These are phyloP conservation scores for Zasmidium cellare DNA, from an alignment of 2,329 filamentous ascomycete species.

Conservation along the genomic window DNA sequence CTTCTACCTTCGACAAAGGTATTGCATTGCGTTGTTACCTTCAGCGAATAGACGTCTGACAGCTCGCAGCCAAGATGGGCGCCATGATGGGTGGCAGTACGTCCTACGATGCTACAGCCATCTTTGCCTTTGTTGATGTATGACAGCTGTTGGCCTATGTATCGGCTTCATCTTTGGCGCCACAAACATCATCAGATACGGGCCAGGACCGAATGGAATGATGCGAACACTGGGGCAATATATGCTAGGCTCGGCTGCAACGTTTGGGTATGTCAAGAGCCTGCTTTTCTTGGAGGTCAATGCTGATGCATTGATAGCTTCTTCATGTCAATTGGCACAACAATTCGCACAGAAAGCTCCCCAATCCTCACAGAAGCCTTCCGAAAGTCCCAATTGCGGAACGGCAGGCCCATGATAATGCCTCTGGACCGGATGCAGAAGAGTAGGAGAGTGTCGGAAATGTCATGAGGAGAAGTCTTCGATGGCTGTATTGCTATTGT, in stretches of 20 bases:
- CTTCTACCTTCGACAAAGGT: conserved; percentile 73
- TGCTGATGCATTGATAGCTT: conserved; percentile 54
- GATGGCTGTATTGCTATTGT: conserved; percentile 13
- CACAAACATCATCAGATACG: conserved; percentile 90
- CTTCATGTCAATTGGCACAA: conserved; percentile 98
- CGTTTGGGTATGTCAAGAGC: conserved; percentile 73
- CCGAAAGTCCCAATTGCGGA: conserved; percentile 61
- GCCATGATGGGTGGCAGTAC: conserved; percentile 97
- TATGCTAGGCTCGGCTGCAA: conserved; percentile 92
- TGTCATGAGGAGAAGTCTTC: conserved; percentile 12
- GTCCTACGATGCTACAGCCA: conserved; percentile 35
- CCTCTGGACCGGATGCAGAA: conserved; percentile 42
- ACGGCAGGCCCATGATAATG: conserved; percentile 69
- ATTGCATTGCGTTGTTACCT: conserved; percentile 20
- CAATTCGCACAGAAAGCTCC: conserved; percentile 88
- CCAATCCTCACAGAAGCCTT: conserved; percentile 75
- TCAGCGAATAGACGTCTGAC: conserved; percentile 9
- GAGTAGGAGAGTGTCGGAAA: conserved; percentile 9
- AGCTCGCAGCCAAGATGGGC: conserved; percentile 83
- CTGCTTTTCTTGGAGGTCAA: not conserved
- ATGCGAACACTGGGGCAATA: conserved; percentile 94
- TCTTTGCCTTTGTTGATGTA: conserved; percentile 3
- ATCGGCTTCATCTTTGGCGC: conserved; percentile 97
- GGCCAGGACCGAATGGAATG: conserved; percentile 88
- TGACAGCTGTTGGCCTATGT: conserved; percentile 83